Base-by-base conservation (phyloP, 192 early-diverging fungal genomes). In the Linnemannia exigua region DNA sequence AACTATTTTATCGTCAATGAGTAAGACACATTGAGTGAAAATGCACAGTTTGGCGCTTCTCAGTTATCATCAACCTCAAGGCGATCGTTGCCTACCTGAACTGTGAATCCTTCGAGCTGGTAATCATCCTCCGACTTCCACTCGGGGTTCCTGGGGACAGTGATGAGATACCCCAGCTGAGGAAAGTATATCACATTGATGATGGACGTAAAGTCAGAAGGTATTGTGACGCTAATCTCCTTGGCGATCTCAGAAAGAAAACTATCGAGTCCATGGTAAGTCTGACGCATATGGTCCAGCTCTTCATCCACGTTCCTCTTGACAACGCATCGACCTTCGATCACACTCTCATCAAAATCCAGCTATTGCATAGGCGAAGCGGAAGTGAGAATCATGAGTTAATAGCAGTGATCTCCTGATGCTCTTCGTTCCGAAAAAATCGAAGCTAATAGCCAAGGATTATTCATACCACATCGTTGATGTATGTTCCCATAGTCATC, bases 141-240 rank as follows among this genome's bases (percentile, higher is more conserved):
- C 20, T 89, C 78, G 16, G 81, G 77, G 38, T 90, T 88, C 54
- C 90, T 82, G 0, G 95, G 95, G 7, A 95, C 80, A 3, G 94
- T 92, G 38, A 97, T 90, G 16, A 97, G 80, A 68, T 93, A 97
- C 5, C 96, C 96, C 12, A 97, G 88, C 87, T 94, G 91, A 17
- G 96, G 95, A 81, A 95, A 95, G 78, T 96, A 97, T 7, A 97
- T 91, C 4, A 97, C 94, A 51, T 93, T 95, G 76, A 95, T 68
- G 0, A 86, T 79, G 19, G 80, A 74, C 1, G 92, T 89, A 76
- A 94, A 89, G 22, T 90, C 88, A 20, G 73, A 73, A 9, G 94
- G 92, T 9, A 96, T 89, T 1, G 70, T 84, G 15, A 68, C 38
- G 35, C 90, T 91, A 28, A 95, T 92, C 38, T 94, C 90, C 52